These are phyloP conservation scores for Penicillium psychrosexuale DNA, from an alignment of 2,329 filamentous ascomycete genomes.

Conservation along the genomic window DNA sequence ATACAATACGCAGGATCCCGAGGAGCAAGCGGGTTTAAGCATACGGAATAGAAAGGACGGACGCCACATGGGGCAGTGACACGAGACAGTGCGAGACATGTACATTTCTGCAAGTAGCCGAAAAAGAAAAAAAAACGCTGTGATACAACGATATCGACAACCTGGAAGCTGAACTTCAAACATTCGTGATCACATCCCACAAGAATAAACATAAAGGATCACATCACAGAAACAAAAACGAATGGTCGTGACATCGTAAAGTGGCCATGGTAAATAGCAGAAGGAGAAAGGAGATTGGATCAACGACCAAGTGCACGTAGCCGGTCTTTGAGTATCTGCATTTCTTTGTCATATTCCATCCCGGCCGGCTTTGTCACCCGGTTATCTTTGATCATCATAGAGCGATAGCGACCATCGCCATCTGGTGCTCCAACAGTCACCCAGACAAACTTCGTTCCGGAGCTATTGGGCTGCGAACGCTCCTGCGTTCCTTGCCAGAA, in stretches of 20 bases:
- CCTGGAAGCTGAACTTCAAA: background rate
- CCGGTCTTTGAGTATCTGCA: constrained; percentile 31
- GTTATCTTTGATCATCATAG: constrained; percentile 33
- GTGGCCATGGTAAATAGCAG: constrained; percentile 8
- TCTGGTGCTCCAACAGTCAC: constrained; percentile 49
- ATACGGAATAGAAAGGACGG: background rate
- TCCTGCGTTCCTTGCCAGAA: constrained; percentile 45
- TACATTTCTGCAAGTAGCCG: background rate
- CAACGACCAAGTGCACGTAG: constrained; percentile 26
- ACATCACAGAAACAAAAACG: constrained; percentile 2
- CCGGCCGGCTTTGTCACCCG: constrained; percentile 14
- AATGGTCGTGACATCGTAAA: constrained; percentile 28
- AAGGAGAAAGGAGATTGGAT: constrained; percentile 6
- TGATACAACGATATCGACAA: background rate
- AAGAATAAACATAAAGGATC: constrained; percentile 2
- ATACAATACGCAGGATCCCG: too few relatives aligned
- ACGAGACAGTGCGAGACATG: background rate
- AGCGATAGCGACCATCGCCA: constrained; percentile 46
- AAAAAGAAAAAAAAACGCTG: background rate
- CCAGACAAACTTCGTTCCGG: constrained; percentile 52
- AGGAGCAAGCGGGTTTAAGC: background rate
- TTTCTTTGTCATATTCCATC: constrained; percentile 25
- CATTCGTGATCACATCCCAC: background rate
- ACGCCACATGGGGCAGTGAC: background rate
- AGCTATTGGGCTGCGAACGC: constrained; percentile 40